A percentile compares a stretch with the other conserved stretches of the same genome.
phyloP scores from a whole-genome alignment of 768 basidiomycete species.

The Clitopilus passeckerianus region DNA sequence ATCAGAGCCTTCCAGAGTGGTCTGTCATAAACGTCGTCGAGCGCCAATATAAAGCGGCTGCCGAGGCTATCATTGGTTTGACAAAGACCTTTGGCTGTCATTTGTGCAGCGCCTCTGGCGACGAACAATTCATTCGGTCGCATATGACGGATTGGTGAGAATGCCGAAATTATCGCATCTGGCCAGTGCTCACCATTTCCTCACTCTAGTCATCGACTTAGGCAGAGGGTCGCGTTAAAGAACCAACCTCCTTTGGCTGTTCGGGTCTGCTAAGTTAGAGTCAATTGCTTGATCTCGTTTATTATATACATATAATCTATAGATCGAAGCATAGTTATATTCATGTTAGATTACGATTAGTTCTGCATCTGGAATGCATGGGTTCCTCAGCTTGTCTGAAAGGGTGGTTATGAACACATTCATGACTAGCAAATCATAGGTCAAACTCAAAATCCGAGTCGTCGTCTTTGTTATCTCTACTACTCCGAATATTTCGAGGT shows the following conservation, averaged over 20 bases:
- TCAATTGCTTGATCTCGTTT: neutral
- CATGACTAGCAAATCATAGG: slow-evolving; percentile 29
- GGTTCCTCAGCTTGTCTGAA: neutral
- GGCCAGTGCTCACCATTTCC: neutral
- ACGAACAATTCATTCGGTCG: neutral
- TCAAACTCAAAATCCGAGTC: slow-evolving; percentile 84
- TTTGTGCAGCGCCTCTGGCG: neutral
- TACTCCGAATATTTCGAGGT: slow-evolving; percentile 51
- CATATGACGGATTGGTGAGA: neutral
- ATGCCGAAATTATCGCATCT: neutral
- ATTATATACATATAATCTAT: neutral
- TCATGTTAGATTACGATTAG: neutral
- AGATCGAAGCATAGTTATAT: neutral
- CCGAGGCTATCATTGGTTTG: neutral
- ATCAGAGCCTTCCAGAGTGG: neutral
- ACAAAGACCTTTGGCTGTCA: neutral
- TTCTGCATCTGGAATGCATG: neutral
- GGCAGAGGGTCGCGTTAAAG: neutral
- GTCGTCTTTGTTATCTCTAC: slow-evolving; percentile 40
- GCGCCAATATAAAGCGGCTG: neutral
- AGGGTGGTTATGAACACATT: neutral
- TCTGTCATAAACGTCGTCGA: neutral
- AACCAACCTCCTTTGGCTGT: neutral
- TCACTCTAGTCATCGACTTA: neutral
- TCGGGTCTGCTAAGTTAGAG: neutral